phyloP scores from a whole-genome alignment of 2,329 filamentous ascomycete species.

The Zymoseptoria pseudotritici region DNA sequence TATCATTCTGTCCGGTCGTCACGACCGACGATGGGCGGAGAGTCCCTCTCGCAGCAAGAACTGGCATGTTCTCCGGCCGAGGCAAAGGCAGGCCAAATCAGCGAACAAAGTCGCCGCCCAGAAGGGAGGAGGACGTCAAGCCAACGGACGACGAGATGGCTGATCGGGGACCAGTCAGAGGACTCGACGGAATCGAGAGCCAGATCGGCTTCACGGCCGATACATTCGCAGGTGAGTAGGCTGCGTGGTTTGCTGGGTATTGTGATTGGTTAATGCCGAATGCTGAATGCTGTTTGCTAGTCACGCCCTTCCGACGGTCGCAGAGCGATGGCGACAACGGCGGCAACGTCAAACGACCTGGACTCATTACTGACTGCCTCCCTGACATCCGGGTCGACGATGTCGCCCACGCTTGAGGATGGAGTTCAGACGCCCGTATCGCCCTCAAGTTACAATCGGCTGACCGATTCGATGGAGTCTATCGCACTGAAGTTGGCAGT shows the following conservation, averaged over 20 bases:
- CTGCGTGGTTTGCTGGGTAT: not conserved
- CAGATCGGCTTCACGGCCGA: slow-evolving; percentile 24
- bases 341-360: slow-evolving; percentile 16
- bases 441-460: slow-evolving; percentile 14
- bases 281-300: slow-evolving; percentile 9
- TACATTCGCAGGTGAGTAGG: slow-evolving; percentile 26
- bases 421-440: slow-evolving; percentile 16
- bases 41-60: slow-evolving; percentile 21
- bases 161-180: slow-evolving; percentile 17
- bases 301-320: slow-evolving; percentile 19
- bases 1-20: slow-evolving; percentile 27
- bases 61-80: slow-evolving; percentile 10
- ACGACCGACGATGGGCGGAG: slow-evolving; percentile 28
- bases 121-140: slow-evolving; percentile 22
- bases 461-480: slow-evolving; percentile 24
- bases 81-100: slow-evolving; percentile 6
- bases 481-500: slow-evolving; percentile 23
- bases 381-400: slow-evolving; percentile 28
- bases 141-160: slow-evolving; percentile 24
- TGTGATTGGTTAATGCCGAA: no score
- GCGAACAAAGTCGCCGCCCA: slow-evolving; percentile 25
- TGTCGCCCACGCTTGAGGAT: slow-evolving; percentile 19
- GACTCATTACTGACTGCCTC: slow-evolving; percentile 17
- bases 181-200: slow-evolving; percentile 17
- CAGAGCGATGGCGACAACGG: slow-evolving; percentile 13